A percentile compares a stretch with the other conserved stretches of the same genome.
Conservation (phyloP, 257 asterid genomes). For the Solanum neorickii region DNA sequence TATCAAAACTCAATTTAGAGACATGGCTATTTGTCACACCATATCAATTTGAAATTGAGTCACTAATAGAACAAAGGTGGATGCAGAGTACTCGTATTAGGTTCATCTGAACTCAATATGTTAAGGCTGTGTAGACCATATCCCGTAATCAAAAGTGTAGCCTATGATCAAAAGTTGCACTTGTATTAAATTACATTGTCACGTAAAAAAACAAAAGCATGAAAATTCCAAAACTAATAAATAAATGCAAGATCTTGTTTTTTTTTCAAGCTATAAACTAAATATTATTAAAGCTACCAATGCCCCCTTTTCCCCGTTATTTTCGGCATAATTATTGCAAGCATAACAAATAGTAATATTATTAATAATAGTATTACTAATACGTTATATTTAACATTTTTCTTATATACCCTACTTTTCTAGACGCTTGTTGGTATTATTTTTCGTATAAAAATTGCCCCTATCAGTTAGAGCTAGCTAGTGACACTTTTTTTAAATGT, state of each 20-base stretch:
- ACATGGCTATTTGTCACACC: not conserved
- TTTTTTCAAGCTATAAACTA: not conserved
- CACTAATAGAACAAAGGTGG: not conserved
- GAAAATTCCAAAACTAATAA: not conserved
- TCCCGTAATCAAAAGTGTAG: not conserved
- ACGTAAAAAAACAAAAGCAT: not conserved
- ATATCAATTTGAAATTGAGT: not conserved
- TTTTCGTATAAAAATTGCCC: not conserved
- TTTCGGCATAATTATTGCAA: no score
- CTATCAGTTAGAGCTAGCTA: not conserved
- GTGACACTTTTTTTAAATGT: not conserved
- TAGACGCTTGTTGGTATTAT: not conserved
- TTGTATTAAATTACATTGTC: no score
- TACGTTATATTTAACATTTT: no score
- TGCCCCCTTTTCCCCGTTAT: not conserved
- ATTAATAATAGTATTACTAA: accelerated
- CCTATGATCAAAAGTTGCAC: not conserved
- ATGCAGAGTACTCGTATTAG: accelerated
- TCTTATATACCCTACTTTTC: not conserved
- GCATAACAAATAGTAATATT: not conserved
- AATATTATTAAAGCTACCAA: not conserved
- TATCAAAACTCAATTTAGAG: not conserved
- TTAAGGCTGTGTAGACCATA: not conserved
- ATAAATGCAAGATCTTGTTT: no score
- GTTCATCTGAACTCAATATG: no score